Base-by-base conservation (phyloP, 192 early-diverging fungal genomes). In the Coemansia sp. region DNA sequence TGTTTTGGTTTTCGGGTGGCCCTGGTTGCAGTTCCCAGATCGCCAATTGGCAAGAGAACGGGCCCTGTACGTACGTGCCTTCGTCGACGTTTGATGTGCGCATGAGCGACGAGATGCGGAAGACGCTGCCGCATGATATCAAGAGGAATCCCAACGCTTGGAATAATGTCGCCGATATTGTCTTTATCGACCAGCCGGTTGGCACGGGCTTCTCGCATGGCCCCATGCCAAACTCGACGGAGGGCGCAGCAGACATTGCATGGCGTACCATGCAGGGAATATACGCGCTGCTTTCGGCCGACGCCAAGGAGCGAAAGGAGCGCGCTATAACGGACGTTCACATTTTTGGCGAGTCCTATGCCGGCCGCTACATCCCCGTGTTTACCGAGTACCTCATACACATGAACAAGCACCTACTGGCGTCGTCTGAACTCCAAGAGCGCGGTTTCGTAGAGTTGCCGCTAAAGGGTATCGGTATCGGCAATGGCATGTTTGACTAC, bases 1-100 rank as follows among this genome's bases (percentile, higher is more conserved):
- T 91, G 39, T 82, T 93, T 35, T 93, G 91, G 91, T 85, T 90
- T 47, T 91, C 89, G 22, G 89, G 89, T 11, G 92, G 90, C 11
- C 90, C 92, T 4, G 92, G 92, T 2, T 93, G 92, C 72, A 89
- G 88, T 14, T 90, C 88, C 7, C 76, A 89, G 42, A 88, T 89
- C 8, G 92, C 89, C 36, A 85, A 92, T 25, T 83, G 92, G 64
- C 89, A 90, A 82, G 92, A 93, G 64, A 86, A 92, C 59, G 92
- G 92, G 1, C 90, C 91, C 0, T 93, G 91, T 70, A 70, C 71
- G 27, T 82, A 76, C 29, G 40, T 65, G 32, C 74, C 79, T 4
- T 56, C 56, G 3, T 57, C 42, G n/a, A 22, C 53, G 4, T 73
- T 59, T 31, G 49, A 49, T 29, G 4, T 32, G 11, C 3, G 6